phyloP scores from a whole-genome alignment of 1,284 basidiomycete species.

The Sporisorium graminicola region DNA sequence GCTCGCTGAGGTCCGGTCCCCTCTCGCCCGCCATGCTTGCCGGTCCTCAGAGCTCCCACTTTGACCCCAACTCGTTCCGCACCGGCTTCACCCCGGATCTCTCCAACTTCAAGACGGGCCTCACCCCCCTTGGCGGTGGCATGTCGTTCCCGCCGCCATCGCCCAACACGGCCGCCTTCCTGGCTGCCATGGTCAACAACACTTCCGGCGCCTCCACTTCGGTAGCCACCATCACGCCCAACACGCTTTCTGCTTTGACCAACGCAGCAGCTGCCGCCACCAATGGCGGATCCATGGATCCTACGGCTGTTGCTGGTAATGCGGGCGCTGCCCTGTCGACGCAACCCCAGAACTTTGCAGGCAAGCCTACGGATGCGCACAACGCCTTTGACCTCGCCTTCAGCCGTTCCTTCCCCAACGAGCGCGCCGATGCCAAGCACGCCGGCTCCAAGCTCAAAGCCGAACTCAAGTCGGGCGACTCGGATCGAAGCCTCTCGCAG shows the following conservation, averaged over 20 bases:
- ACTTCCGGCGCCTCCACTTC: conserved; percentile 41
- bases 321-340: conserved; percentile 25
- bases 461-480: conserved; percentile 20
- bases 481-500: conserved; percentile 26
- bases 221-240: conserved; percentile 80
- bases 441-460: conserved; percentile 47
- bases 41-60: conserved; percentile 77
- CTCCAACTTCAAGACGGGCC: conserved; percentile 70
- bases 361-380: conserved; percentile 33
- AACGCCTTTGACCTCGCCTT: conserved; percentile 60
- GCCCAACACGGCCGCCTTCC: conserved; percentile 90
- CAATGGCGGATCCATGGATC: conserved; percentile 30
- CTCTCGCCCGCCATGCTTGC: conserved; percentile 95
- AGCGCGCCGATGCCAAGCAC: conserved; percentile 11
- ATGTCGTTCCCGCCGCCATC: conserved; percentile 81
- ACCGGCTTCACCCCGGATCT: conserved; percentile 84
- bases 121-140: conserved; percentile 73
- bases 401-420: conserved; percentile 39
- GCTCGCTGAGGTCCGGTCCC: conserved; percentile 88
- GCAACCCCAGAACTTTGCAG: conserved; percentile 49
- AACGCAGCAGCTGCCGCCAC: conserved; percentile 19
- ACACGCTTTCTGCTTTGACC: conserved; percentile 73
- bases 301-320: conserved; percentile 4
- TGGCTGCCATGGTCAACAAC: conserved; percentile 88
- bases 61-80: conserved; percentile 77